Evolutionary conservation across 2,329 filamentous ascomycete genomes (phyloP).

Genomic region (Scolecobasidium constrictum): DNA sequence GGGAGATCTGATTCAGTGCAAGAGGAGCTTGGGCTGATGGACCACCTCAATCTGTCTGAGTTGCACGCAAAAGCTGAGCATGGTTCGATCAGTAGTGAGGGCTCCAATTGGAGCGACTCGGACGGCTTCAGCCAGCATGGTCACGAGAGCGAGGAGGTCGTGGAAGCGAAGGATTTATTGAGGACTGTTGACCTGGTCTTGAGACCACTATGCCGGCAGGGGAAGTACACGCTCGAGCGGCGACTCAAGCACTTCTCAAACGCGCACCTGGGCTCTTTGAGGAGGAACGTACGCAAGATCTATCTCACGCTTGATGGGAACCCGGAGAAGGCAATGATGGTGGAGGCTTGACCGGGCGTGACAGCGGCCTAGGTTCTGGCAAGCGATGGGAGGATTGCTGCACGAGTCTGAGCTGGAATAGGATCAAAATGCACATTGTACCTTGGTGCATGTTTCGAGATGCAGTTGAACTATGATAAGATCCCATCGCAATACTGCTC

Average conservation of each 20-base stretch:
- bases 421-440: too few relatives aligned
- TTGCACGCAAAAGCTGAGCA: neutral
- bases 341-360: neutral
- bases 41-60: neutral
- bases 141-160: neutral
- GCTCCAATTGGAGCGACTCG: too few relatives aligned
- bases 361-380: too few relatives aligned
- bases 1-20: neutral
- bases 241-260: conserved; percentile 4
- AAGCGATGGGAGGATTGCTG: too few relatives aligned
- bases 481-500: too few relatives aligned
- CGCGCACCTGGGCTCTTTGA: conserved; percentile 1
- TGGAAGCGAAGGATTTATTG: neutral
- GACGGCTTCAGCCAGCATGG: neutral
- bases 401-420: too few relatives aligned
- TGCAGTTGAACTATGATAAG: too few relatives aligned
- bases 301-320: neutral
- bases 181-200: conserved; percentile 6
- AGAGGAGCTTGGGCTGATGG: conserved; percentile 1
- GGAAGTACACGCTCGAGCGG: conserved; percentile 2
- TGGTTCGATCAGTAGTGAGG: too few relatives aligned
- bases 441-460: too few relatives aligned
- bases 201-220: conserved; percentile 6
- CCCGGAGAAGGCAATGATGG: conserved; percentile 4
- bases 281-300: conserved; percentile 1